Conservation (phyloP, 169 alveolate species). For the Plasmodium billcollinsi region DNA sequence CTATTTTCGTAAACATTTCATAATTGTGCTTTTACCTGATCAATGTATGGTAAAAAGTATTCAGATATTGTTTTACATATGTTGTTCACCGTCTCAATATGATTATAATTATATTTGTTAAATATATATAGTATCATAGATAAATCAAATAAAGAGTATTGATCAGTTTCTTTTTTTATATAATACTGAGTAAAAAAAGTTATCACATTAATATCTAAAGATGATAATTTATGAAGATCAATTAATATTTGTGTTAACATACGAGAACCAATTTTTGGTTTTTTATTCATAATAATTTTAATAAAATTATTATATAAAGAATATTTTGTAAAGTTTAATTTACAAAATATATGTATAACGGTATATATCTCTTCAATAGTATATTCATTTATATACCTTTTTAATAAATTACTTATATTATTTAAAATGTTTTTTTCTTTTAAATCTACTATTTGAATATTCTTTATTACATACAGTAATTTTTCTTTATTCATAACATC, state of each 20-base stretch:
- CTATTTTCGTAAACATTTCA: background rate
- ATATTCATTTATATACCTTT: conserved; percentile 11
- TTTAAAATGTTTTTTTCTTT: conserved; percentile 39
- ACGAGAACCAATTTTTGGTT: conserved; percentile 26
- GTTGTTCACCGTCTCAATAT: conserved; percentile 10
- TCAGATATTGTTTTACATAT: conserved; percentile 11
- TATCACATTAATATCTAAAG: conserved; percentile 26
- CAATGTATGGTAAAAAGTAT: conserved; percentile 28
- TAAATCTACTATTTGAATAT: conserved; percentile 48
- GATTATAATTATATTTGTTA: conserved; percentile 59
- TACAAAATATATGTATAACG: conserved; percentile 53
- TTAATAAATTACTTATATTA: conserved; percentile 38
- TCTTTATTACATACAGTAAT: conserved; percentile 47
- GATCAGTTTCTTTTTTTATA: conserved; percentile 2
- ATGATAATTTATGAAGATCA: conserved; percentile 52
- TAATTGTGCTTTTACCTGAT: conserved; percentile 11
- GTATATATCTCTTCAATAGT: conserved; percentile 40
- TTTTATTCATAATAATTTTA: conserved; percentile 46
- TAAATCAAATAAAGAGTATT: conserved; percentile 45
- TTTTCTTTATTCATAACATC: conserved; percentile 39
- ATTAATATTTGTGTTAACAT: conserved; percentile 50
- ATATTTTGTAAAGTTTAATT: conserved; percentile 49
- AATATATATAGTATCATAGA: conserved; percentile 47
- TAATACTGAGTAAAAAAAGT: conserved; percentile 63
- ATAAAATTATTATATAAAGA: conserved; percentile 40